These are phyloP conservation scores for Boletus edulis DNA, from an alignment of 768 basidiomycete species.

Conservation along the genomic window DNA sequence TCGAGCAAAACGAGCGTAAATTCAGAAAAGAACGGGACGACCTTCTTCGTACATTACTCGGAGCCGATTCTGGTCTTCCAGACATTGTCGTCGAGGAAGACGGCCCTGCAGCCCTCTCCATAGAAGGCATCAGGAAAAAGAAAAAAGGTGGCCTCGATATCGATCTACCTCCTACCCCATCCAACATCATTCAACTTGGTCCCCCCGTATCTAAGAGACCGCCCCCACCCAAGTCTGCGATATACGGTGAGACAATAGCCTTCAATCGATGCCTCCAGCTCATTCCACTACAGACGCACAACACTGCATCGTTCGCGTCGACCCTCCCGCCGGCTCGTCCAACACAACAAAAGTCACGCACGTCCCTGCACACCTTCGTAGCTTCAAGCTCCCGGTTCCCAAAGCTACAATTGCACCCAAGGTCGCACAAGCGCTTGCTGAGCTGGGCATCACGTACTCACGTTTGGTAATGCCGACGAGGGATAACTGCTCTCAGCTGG, in stretches of 20 bases:
- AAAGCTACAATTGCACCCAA: slow-evolving; percentile 74
- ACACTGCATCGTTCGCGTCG: slow-evolving; percentile 73
- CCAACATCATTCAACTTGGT: slow-evolving; percentile 37
- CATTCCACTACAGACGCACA: slow-evolving; percentile 48
- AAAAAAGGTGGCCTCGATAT: slow-evolving; percentile 37
- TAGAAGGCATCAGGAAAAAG: slow-evolving; percentile 55
- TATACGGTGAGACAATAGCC: slow-evolving; percentile 46
- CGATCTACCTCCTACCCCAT: slow-evolving; percentile 34
- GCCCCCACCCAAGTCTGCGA: slow-evolving; percentile 53
- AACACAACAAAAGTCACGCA: slow-evolving; percentile 69
- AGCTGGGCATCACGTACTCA: slow-evolving; percentile 69
- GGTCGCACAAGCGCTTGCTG: slow-evolving; percentile 70
- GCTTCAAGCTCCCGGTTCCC: slow-evolving; percentile 78
- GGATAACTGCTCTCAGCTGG: slow-evolving; percentile 71
- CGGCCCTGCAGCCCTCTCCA: slow-evolving; percentile 42
- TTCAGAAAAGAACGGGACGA: slow-evolving; percentile 91
- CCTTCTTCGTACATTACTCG: slow-evolving; percentile 76
- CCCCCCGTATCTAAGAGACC: slow-evolving; percentile 35
- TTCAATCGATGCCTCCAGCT: slow-evolving; percentile 4
- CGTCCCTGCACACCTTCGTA: slow-evolving; percentile 79
- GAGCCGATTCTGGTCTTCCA: slow-evolving; percentile 83
- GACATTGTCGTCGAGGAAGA: slow-evolving; percentile 68
- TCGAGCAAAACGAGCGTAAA: slow-evolving; percentile 87
- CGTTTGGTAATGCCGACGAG: slow-evolving; percentile 94
- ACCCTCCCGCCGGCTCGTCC: slow-evolving; percentile 42